Conservation (phyloP, 2,329 filamentous ascomycete species). For the Aspergillus viridinutans region DNA sequence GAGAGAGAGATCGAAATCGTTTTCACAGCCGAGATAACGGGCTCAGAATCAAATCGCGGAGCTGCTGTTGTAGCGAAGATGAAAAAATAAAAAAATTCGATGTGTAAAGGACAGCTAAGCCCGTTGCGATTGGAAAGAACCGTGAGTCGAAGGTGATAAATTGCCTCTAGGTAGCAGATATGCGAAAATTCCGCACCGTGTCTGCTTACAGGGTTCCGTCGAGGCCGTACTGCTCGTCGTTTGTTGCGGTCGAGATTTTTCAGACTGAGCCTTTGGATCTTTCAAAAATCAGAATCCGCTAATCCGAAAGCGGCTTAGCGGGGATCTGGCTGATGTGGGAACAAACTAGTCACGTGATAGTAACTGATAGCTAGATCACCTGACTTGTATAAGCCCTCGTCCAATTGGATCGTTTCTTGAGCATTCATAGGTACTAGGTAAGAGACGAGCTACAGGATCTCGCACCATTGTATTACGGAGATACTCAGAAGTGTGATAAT, state of each 20-base stretch:
- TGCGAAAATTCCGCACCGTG: conserved; percentile 20
- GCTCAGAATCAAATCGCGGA: conserved; percentile 2
- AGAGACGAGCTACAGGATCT: not conserved
- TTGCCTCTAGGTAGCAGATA: conserved; percentile 19
- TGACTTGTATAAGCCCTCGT: conserved; percentile 22
- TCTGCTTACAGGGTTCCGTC: conserved; percentile 28
- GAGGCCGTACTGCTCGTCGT: conserved; percentile 34
- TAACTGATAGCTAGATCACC: conserved; percentile 24
- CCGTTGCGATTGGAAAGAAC: conserved; percentile 8
- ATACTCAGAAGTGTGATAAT: not conserved
- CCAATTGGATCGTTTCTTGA: conserved; percentile 7
- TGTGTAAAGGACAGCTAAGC: conserved; percentile 1
- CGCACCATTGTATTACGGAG: conserved; percentile 11
- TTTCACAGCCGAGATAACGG: conserved; percentile 8
- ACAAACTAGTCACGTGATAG: conserved; percentile 19
- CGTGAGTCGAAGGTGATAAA: conserved; percentile 9
- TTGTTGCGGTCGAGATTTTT: conserved; percentile 39
- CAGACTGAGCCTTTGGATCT: conserved; percentile 33
- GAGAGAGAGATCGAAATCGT: conserved; percentile 1
- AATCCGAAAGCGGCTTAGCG: conserved; percentile 23
- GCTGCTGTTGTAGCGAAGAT: conserved; percentile 3
- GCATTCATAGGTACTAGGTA: not conserved
- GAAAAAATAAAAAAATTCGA: conserved; percentile 9
- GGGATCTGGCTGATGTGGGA: conserved; percentile 14
- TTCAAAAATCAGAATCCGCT: conserved; percentile 39